Evolutionary conservation across 176 grass and related monocot genomes (phyloP), one percentile per base, ranked within the genome.

Genomic region (Calamus simplicifolius): DNA sequence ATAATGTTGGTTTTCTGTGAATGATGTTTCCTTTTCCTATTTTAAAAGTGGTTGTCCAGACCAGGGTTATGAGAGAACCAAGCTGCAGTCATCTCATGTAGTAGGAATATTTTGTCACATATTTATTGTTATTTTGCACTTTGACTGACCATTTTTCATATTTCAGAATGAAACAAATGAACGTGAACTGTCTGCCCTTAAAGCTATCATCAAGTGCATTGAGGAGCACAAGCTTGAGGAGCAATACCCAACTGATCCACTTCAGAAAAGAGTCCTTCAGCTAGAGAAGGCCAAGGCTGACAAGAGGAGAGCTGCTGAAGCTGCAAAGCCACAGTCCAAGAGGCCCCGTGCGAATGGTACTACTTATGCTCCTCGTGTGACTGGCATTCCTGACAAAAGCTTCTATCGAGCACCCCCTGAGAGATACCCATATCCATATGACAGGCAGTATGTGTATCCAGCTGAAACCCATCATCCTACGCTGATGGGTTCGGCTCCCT

Each of bases 251-350:
- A 54, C 74, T 13, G 92, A 96, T 58, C 80, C 83, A 68, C 86
- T 90, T 61, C 80, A 82, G 21, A 87, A 88, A 72, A 73, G 78
- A 57, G 84, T 95, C 29, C 50, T 79, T 5, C 87, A 97, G 78
- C 77, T 97, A 51, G 93, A 97, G 81, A 92, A 97, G 78, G 87
- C 79, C 7, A 97, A 97, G 84, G 93, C 84, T 23, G 93, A 97
- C 75, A 97, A 97, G 73, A 79, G 87, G 50, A 79, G 93, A 55
- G 77, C 87, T 21, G 81, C 73, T 62, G 84, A 97, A 77, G 87
- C 84, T 16, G 70, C 87, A 0, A 97, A 97, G 54, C 93, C 87
- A 18, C 92, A 92, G 63, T 85, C 87, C 16, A 97, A 97, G 64
- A 73, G 93, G 52, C 78, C 81, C 48, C 84, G 87, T 16, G 93